These are phyloP conservation scores for Verruconis gallopava DNA, from an alignment of 2,329 filamentous ascomycete species.

Conservation along the genomic window DNA sequence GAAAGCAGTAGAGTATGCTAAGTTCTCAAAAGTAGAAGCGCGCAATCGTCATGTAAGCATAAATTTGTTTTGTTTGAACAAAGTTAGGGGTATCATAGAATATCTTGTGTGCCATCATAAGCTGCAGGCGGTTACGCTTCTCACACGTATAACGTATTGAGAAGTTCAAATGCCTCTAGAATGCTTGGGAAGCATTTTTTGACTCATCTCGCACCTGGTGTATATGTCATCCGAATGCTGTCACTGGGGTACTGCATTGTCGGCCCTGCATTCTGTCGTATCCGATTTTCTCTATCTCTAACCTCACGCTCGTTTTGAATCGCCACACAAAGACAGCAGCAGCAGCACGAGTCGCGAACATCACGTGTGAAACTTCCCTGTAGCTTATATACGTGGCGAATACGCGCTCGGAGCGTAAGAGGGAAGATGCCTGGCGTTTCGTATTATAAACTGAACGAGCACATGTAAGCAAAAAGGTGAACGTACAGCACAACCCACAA, in stretches of 20 bases:
- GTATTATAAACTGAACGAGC: neutral
- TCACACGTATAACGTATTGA: no score
- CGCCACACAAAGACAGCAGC: conserved; percentile 28
- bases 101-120: no score
- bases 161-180: no score
- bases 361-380: conserved; percentile 25
- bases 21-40: no score
- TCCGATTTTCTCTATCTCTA: conserved; percentile 29
- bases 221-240: conserved; percentile 6
- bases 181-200: no score
- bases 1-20: no score
- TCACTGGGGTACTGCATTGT: conserved; percentile 2
- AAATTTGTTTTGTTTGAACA: no score
- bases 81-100: no score
- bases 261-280: conserved; percentile 25
- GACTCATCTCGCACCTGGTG: neutral
- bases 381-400: conserved; percentile 33
- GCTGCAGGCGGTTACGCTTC: no score
- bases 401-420: conserved; percentile 23
- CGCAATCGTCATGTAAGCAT: no score
- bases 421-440: conserved; percentile 21
- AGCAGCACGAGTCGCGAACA: conserved; percentile 24
- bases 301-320: conserved; percentile 35
- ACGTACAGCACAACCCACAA: conserved; percentile 24
- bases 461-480: conserved; percentile 1